phyloP scores from a whole-genome alignment of 2,329 filamentous ascomycete species.

The Neonectria neomacrospora region DNA sequence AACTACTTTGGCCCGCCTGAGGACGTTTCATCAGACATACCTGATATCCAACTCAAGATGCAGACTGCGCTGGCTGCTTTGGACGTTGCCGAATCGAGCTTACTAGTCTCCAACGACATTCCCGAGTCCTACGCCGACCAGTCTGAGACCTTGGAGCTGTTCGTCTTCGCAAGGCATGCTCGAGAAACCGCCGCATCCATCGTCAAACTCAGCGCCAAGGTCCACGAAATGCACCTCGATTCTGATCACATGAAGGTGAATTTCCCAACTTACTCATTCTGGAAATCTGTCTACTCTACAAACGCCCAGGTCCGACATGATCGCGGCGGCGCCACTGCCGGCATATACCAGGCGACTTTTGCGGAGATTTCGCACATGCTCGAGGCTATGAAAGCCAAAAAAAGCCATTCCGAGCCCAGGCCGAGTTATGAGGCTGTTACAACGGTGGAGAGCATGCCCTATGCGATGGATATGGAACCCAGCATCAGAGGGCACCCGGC shows the following conservation, averaged over 20 bases:
- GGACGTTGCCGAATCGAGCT: conserved; percentile 57
- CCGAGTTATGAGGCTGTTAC: conserved; percentile 37
- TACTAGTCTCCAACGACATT: conserved; percentile 58
- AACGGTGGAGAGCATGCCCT: conserved; percentile 49
- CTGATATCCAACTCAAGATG: conserved; percentile 53
- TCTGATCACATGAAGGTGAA: conserved; percentile 56
- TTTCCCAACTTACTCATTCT: conserved; percentile 64
- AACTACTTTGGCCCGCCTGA: conserved; percentile 57
- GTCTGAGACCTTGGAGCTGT: conserved; percentile 62
- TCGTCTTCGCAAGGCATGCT: conserved; percentile 66
- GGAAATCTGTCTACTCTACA: conserved; percentile 63
- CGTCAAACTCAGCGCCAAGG: conserved; percentile 58
- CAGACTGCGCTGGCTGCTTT: conserved; percentile 58
- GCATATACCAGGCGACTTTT: conserved; percentile 60
- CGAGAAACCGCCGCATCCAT: conserved; percentile 62
- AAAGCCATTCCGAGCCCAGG: conserved; percentile 44
- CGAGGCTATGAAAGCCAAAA: conserved; percentile 54
- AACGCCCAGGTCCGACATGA: conserved; percentile 69
- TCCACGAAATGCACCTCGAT: conserved; percentile 59
- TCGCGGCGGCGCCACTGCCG: conserved; percentile 66
- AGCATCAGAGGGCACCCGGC: conserved; percentile 50
- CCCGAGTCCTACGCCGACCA: conserved; percentile 59
- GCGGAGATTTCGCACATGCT: conserved; percentile 56
- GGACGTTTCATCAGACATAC: conserved; percentile 56
- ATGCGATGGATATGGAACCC: conserved; percentile 54